Evolutionary conservation across 208 protist species (phyloP), one percentile per base, ranked within the genome.

Genomic region (Trypanosoma avium): DNA sequence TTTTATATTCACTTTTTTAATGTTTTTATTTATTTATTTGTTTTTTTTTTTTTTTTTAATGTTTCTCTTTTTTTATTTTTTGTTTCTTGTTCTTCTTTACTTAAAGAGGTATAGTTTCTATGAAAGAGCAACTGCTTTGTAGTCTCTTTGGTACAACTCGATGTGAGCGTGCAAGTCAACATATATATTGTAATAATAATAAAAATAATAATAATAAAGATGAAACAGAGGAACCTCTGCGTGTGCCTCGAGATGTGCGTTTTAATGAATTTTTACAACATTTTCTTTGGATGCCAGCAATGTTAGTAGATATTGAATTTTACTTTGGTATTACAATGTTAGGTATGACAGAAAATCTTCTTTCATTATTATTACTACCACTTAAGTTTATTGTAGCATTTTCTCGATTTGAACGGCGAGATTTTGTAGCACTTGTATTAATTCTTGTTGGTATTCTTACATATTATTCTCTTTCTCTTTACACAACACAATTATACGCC

Each of bases 401-500:
- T 10, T 35, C 24, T 17, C 66, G 60, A 6, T 47, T 77, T 54
- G 66, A 73, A 22, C 54, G 60, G 6, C 71, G 68, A 21, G 74
- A 69, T 59, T 42, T 29, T 17, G 72, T 81, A 32, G 61, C 60
- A 22, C 49, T 75, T 50, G 67, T 35, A 46, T 54, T 77, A 21
- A 81, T 80, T 22, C 35, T n/a, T 4, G 62, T 80, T 40, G 63
- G 74, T 7, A 46, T 80, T 1, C 27, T 70, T 1, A 75, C 69
- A 1, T 80, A 66, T 27, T 45, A 43, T 36, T 32, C 29, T 42
- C 54, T 74, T 19, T 70, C 61, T n/a, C 21, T 61, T 8, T 55
- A 67, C 15, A 61, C 55, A 36, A 67, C 58, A 12, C 63, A 77
- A 33, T 71, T 78, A 21, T 86, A 86, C 67, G 92, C 89, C 4